These are phyloP conservation scores for Colletotrichum godetiae DNA, from an alignment of 2,329 filamentous ascomycete species.

Conservation along the genomic window DNA sequence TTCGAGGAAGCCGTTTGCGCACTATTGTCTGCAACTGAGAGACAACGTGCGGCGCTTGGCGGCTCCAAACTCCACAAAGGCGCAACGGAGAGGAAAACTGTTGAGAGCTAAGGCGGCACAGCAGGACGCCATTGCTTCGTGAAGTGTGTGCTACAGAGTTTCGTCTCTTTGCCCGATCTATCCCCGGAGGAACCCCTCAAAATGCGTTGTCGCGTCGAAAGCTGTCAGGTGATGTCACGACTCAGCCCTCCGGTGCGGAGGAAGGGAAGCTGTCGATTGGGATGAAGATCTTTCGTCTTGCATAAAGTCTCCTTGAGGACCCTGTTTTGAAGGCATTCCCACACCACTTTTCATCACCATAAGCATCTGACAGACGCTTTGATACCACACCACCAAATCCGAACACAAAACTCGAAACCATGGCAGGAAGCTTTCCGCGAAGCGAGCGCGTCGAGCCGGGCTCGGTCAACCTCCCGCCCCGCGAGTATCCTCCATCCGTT, in stretches of 20 bases:
- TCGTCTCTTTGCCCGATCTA: slow-evolving; percentile 19
- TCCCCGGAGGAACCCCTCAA: slow-evolving; percentile 24
- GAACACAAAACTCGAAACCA: neutral
- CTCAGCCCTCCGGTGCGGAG: slow-evolving; percentile 14
- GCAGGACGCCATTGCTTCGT: neutral
- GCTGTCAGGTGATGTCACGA: slow-evolving; percentile 30
- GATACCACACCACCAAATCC: neutral
- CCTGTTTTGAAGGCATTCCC: neutral
- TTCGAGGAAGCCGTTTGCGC: slow-evolving; percentile 8
- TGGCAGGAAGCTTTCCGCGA: slow-evolving; percentile 7
- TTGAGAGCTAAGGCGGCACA: slow-evolving; percentile 9
- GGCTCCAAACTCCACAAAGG: neutral
- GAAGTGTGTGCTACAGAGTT: neutral
- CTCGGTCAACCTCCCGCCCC: slow-evolving; percentile 64
- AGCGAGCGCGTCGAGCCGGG: slow-evolving; percentile 50
- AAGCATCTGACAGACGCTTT: neutral
- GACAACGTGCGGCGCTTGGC: slow-evolving; percentile 16
- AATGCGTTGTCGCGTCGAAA: neutral
- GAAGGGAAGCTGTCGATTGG: neutral
- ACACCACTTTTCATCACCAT: neutral
- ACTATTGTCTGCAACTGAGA: slow-evolving; percentile 10
- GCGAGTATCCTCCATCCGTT: slow-evolving; percentile 52
- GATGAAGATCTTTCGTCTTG: neutral
- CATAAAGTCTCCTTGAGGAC: neutral
- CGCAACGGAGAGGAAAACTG: neutral